phyloP scores from a whole-genome alignment of 495 filamentous ascomycete species.

The Trichoderma parareesei region DNA sequence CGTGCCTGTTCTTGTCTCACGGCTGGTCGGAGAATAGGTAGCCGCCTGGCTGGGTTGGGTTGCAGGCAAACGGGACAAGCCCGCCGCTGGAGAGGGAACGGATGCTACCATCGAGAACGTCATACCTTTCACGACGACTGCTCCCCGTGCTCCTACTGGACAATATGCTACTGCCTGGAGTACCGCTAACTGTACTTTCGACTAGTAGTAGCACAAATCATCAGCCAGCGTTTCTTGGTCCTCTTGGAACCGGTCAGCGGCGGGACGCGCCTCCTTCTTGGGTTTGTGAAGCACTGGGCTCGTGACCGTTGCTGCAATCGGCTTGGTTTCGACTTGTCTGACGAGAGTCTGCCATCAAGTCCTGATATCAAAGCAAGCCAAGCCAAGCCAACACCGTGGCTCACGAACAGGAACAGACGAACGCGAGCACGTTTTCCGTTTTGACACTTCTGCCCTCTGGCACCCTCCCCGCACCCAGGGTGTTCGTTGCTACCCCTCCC shows the following conservation, averaged over 20 bases:
- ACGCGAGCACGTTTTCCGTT: not conserved
- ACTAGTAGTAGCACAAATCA: too few relatives aligned
- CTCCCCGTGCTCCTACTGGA: too few relatives aligned
- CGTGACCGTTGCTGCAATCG: not conserved
- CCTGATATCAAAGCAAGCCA: not conserved
- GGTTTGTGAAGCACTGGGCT: not conserved
- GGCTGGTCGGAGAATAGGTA: not conserved
- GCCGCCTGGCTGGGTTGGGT: slow-evolving; percentile 3
- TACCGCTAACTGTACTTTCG: too few relatives aligned
- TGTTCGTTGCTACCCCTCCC: not conserved
- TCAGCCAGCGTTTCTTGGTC: too few relatives aligned
- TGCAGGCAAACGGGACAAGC: not conserved
- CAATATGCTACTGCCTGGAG: too few relatives aligned
- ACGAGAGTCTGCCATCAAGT: not conserved
- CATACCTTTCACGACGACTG: not conserved
- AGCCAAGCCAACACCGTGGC: not conserved
- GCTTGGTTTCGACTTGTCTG: not conserved
- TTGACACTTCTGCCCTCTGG: not conserved
- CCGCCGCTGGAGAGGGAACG: not conserved
- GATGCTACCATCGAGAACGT: slow-evolving; percentile 5
- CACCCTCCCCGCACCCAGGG: not conserved
- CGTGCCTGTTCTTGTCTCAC: not conserved
- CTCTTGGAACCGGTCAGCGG: not conserved
- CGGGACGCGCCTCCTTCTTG: not conserved
- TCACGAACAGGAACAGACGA: too few relatives aligned